Base-by-base conservation (phyloP, 495 filamentous ascomycete species). In the Penicillium simplicissimum region DNA sequence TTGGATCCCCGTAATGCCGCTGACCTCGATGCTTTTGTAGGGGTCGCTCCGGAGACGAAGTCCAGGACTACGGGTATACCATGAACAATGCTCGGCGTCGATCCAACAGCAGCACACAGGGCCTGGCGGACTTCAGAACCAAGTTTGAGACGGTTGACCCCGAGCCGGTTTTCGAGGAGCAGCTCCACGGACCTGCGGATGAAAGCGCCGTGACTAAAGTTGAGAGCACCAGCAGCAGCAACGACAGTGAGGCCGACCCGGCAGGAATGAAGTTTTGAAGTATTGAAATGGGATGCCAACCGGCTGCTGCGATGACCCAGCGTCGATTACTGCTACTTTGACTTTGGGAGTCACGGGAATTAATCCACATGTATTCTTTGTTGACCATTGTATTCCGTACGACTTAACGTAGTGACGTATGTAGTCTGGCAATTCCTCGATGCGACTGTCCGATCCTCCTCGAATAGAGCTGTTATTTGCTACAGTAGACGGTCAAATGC, bases 161-260 rank as follows among this genome's bases (percentile, higher is more conserved):
- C 13, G 92, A 96, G 69, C 93, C 92, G 57, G 89, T 93, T 59
- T 97, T 96, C 66, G 91, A 97, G 72, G 93, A 97, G 79, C 83
- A 85, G 54, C 55, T 92, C 49, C 90, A 93, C 69, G 88, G 86
- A 13, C 72, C 81, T 38, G 60, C 55, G 8, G 61, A 62, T 21
- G 66, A 57, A 10, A 57, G 34, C 19, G 33, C 51, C 8, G 64
- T 68, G 23, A 68, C 53, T 21, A 75, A 75, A 34, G 55, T 69
- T 40, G 62, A 69, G 11, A 71, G 68, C 54, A 62, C 63, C 23
- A 74, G 62, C 45, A 71, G 71, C 53, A 67, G 66, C 59, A 60
- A 59, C 36, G 60, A 62, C 4, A 71, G 66, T 21, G 63, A 66
- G 17, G 48, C 25, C 28, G 62, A 68, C 10, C 65, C 65, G 33